Percentiles rank a stretch among this genome's conserved stretches.
phyloP scores from a whole-genome alignment of 805 yeast species.

The Ogataea siamensis region DNA sequence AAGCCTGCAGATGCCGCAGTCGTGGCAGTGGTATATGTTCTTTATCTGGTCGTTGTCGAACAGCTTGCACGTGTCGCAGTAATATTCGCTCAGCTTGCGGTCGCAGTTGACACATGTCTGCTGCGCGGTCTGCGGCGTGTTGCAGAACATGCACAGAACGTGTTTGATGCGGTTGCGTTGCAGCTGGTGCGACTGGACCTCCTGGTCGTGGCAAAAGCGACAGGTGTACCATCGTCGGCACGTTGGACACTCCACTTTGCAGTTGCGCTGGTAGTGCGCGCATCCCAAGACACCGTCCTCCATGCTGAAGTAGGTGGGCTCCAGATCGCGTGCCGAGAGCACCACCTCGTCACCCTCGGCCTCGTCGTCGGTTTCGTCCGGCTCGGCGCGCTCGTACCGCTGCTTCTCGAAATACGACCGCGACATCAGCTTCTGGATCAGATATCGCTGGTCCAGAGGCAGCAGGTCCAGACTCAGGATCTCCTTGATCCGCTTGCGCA shows the following conservation, averaged over 20 bases:
- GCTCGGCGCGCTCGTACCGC: conserved; percentile 24
- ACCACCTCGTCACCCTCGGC: conserved; percentile 37
- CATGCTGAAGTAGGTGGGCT: conserved; percentile 47
- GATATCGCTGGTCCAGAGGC: conserved; percentile 44
- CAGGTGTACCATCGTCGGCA: conserved; percentile 79
- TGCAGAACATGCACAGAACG: conserved; percentile 80
- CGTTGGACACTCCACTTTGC: conserved; percentile 76
- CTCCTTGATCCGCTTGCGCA: conserved; percentile 49
- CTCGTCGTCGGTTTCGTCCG: conserved; percentile 18
- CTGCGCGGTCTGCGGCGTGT: conserved; percentile 69
- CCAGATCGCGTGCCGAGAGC: conserved; percentile 45
- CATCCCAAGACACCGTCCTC: conserved; percentile 63
- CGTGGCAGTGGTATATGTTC: conserved; percentile 87
- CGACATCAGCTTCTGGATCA: conserved; percentile 68
- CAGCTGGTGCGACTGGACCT: conserved; percentile 52
- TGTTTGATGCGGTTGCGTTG: conserved; percentile 58
- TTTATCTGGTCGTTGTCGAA: conserved; percentile 79
- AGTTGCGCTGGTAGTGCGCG: conserved; percentile 75
- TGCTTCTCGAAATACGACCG: conserved; percentile 56
- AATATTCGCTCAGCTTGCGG: conserved; percentile 67
- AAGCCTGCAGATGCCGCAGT: conserved; percentile 88
- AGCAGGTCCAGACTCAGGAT: conserved; percentile 41
- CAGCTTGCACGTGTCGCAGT: conserved; percentile 72
- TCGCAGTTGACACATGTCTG: conserved; percentile 70
- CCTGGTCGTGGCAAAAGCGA: conserved; percentile 81